Conservation (phyloP, 2,329 filamentous ascomycete species). For the Mollisiaceae sp. region DNA sequence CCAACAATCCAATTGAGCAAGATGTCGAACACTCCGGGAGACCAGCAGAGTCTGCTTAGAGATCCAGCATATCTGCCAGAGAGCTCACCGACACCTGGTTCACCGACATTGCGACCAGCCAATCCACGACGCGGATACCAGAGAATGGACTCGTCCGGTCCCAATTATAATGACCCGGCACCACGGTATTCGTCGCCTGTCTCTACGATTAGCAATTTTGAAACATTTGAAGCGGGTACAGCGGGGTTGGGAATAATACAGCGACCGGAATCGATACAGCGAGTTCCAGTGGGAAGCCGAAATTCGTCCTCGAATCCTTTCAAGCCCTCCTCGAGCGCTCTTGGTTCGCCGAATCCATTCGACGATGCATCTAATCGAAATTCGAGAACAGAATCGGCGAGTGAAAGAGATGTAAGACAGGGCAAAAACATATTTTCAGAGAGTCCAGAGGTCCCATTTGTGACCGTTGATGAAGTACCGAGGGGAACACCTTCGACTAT, state of each 20-base stretch:
- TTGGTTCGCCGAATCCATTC: not conserved
- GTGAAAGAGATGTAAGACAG: constrained; percentile 19
- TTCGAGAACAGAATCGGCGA: constrained; percentile 3
- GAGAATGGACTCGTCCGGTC: constrained; percentile 15
- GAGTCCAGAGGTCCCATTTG: constrained; percentile 21
- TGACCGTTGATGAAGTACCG: constrained; percentile 11
- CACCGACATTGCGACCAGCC: constrained; percentile 9
- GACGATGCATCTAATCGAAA: not conserved
- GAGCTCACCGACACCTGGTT: constrained; percentile 16
- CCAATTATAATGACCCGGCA: constrained; percentile 18
- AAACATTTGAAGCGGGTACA: constrained; percentile 12
- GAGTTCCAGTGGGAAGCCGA: constrained; percentile 19
- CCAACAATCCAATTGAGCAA: not conserved
- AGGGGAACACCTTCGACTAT: constrained; percentile 1
- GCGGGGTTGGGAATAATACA: constrained; percentile 22
- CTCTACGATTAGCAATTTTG: constrained; percentile 12
- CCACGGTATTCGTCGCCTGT: constrained; percentile 22
- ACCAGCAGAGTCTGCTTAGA: constrained; percentile 21
- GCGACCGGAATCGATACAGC: constrained; percentile 19
- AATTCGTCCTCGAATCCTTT: constrained; percentile 8
- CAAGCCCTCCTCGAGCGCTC: not conserved
- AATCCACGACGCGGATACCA: constrained; percentile 11
- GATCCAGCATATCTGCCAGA: constrained; percentile 12
- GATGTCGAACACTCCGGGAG: constrained; percentile 20
- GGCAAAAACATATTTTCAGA: constrained; percentile 26